These are phyloP conservation scores for Paragyromitra xinjiangensis DNA, from an alignment of 495 filamentous ascomycete species.

Conservation along the genomic window DNA sequence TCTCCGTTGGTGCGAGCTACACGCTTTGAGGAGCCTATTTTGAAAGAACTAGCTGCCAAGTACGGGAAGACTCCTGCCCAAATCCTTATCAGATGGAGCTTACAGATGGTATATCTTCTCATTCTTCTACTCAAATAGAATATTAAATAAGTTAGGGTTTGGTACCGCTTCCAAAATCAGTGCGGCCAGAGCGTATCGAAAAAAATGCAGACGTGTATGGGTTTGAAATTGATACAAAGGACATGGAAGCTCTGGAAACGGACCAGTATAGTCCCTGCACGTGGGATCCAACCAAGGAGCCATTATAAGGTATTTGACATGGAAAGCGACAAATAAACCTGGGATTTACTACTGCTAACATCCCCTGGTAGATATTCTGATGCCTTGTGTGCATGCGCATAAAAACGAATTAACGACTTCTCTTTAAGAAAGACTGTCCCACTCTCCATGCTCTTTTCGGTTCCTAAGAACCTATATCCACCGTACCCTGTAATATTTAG, in stretches of 20 bases:
- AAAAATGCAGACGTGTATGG: slow-evolving; percentile 83
- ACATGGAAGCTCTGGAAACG: slow-evolving; percentile 66
- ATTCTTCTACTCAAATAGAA: too few relatives aligned
- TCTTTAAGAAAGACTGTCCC: background rate
- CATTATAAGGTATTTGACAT: slow-evolving; percentile 20
- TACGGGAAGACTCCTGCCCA: slow-evolving; percentile 74
- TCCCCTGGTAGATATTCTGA: background rate
- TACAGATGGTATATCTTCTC: slow-evolving; percentile 61
- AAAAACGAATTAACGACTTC: background rate
- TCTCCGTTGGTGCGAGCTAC: slow-evolving; percentile 69
- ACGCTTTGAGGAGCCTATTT: slow-evolving; percentile 64
- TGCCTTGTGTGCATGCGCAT: too few relatives aligned
- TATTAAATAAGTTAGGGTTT: slow-evolving; percentile 68
- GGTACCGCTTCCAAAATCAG: slow-evolving; percentile 80
- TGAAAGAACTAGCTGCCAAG: slow-evolving; percentile 68
- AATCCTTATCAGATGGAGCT: slow-evolving; percentile 73
- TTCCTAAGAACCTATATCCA: too few relatives aligned
- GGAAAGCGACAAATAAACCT: background rate
- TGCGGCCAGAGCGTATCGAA: slow-evolving; percentile 70
- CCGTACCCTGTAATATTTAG: too few relatives aligned
- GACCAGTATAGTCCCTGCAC: slow-evolving; percentile 70
- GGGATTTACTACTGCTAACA: background rate
- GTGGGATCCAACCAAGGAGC: slow-evolving; percentile 75
- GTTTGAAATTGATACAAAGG: slow-evolving; percentile 75
- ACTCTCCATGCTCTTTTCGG: too few relatives aligned